These are phyloP conservation scores for Linum lewisii DNA, from an alignment of 345 rosid genomes.

Conservation along the genomic window DNA sequence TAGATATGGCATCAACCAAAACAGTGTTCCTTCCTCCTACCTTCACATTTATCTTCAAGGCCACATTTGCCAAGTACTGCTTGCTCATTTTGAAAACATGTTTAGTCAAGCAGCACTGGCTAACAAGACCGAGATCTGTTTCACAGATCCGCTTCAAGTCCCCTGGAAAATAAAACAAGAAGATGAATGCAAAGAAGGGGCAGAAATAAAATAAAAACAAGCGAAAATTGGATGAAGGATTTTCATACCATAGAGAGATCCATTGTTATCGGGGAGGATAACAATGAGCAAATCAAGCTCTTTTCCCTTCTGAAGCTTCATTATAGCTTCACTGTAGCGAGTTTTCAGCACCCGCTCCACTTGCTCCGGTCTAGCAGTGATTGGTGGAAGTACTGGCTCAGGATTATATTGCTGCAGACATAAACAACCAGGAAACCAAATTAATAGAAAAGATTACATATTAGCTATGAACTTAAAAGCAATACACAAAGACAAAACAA, in stretches of 20 bases:
- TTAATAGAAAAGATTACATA: neutral
- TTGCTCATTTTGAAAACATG: constrained; percentile 30
- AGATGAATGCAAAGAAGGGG: neutral
- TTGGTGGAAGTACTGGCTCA: constrained; percentile 31
- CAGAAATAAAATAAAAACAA: neutral
- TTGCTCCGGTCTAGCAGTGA: constrained; percentile 31
- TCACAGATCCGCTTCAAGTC: constrained; percentile 39
- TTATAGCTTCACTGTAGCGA: constrained; percentile 22
- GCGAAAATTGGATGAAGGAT: neutral
- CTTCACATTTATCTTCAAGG: constrained; percentile 41
- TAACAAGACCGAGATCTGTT: constrained; percentile 35
- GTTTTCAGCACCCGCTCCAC: constrained; percentile 26
- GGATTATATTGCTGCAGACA: constrained; percentile 23
- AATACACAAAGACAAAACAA: neutral
- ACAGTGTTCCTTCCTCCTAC: constrained; percentile 45
- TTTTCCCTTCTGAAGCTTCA: constrained; percentile 24
- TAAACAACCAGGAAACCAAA: neutral
- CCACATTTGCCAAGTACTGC: constrained; percentile 34
- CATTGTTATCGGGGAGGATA: constrained; percentile 34
- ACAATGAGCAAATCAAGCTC: constrained; percentile 35
- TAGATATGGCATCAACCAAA: constrained; percentile 33
- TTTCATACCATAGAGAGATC: constrained; percentile 33
- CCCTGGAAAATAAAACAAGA: constrained; percentile 13
- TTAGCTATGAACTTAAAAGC: neutral
- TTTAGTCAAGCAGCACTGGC: constrained; percentile 37